Evolutionary conservation across 305 asterid species (phyloP).

Genomic region (Rubia peregrina): DNA sequence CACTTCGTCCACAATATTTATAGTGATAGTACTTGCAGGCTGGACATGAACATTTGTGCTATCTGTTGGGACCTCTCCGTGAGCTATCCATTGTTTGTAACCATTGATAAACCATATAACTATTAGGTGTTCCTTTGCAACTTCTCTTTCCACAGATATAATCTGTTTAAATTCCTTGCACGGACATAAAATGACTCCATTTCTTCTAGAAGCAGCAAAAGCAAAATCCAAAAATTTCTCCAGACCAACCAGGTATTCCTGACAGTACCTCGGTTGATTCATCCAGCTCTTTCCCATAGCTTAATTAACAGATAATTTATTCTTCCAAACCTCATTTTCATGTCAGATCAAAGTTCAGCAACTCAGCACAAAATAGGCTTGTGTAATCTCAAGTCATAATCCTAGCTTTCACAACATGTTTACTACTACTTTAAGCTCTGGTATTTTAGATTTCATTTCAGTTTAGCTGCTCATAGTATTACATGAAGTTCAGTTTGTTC

Average conservation of each 20-base stretch:
- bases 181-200: constrained; percentile 1
- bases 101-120: background rate
- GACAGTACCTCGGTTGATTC: background rate
- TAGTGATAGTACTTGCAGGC: background rate
- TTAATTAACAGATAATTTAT: background rate
- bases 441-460: too few relatives aligned
- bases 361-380: too few relatives aligned
- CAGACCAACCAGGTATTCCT: background rate
- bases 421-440: too few relatives aligned
- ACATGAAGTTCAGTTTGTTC: too few relatives aligned
- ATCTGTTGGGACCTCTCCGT: background rate
- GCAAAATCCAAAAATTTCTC: background rate
- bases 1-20: background rate
- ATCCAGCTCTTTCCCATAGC: background rate
- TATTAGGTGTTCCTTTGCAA: background rate
- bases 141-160: background rate
- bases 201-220: background rate
- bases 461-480: too few relatives aligned
- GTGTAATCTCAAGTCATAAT: background rate
- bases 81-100: background rate
- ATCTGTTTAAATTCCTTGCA: background rate
- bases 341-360: background rate
- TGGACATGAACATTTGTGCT: background rate
- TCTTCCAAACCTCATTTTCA: background rate
- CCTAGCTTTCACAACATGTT: too few relatives aligned